Evolutionary conservation across 192 early-diverging fungal genomes (phyloP), one percentile per base, ranked within the genome.

Genomic region (Geranomyces michiganensis): DNA sequence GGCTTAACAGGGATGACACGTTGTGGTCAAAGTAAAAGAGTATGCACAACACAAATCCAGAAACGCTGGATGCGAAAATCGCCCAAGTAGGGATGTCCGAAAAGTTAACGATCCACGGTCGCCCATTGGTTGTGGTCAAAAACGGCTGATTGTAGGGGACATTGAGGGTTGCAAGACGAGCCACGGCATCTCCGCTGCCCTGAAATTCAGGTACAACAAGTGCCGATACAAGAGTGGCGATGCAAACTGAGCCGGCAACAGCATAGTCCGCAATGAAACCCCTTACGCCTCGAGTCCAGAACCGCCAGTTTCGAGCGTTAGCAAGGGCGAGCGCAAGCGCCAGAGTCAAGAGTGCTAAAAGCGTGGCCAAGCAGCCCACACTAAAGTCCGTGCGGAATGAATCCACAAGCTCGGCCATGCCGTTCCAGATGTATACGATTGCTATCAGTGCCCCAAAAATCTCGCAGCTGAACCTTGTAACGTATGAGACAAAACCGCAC

Each of bases 11-110:
- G 15, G 73, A 68, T 9, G 73, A 75, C 22, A 75, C 73, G 31
- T 75, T 75, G 45, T 75, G 73, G 67, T 75, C 73, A 30, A 75
- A 75, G 29, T 33, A 68, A 44, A 75, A 63, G 4, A 75, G 67
- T 0, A 68, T 56, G 14, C 66, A 69, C 67, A 75, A 44, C 8
- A 75, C 45, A 14, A 53, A 17, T 30, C 59, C 73, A 9, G 66
- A 27, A 36, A 75, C 22, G 26, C 48, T 24, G 33, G 58, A 45
- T 14, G 73, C 73, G 48, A 75, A 75, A 46, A 75, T 43, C 4
- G 21, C 56, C 41, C 66, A 27, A 4, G 62, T 30, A 30, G 73
- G 51, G 17, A 68, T 13, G 29, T 4, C 45, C n/a, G n/a, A 17
- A 4, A 63, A 56, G 27, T 69, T 66, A 5, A 69, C 59, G 33